phyloP scores from a whole-genome alignment of 768 basidiomycete species.

The Auriscalpium orientale region DNA sequence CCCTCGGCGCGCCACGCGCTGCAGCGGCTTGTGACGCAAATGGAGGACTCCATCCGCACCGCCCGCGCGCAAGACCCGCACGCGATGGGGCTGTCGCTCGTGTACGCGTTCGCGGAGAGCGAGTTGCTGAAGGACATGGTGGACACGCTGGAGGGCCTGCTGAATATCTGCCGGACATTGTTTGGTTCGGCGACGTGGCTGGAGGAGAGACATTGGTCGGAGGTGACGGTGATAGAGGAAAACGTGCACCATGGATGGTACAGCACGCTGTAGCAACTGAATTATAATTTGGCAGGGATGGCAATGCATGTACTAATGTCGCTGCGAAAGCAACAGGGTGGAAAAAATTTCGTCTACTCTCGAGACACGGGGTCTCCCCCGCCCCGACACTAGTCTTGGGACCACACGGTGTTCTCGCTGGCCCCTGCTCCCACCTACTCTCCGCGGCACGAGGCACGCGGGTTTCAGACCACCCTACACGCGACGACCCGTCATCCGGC shows the following conservation, averaged over 20 bases:
- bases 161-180: slow-evolving; percentile 32
- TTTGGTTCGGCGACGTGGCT: slow-evolving; percentile 41
- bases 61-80: slow-evolving; percentile 18
- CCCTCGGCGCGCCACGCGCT: slow-evolving; percentile 38
- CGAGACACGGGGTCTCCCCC: slow-evolving; percentile 9
- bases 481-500: not conserved
- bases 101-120: slow-evolving; percentile 38
- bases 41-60: slow-evolving; percentile 26
- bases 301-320: not conserved
- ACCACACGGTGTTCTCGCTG: slow-evolving; percentile 5
- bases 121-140: slow-evolving; percentile 35
- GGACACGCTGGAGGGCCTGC: slow-evolving; percentile 33
- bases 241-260: slow-evolving; percentile 22
- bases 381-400: slow-evolving; percentile 8
- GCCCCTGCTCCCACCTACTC: slow-evolving; percentile 12
- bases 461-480: slow-evolving; percentile 12
- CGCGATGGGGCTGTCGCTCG: slow-evolving; percentile 28
- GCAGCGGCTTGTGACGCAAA: slow-evolving; percentile 24
- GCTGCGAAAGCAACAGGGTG: slow-evolving; percentile 10
- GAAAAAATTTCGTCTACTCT: slow-evolving; percentile 12
- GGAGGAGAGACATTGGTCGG: slow-evolving; percentile 18
- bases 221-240: slow-evolving; percentile 15
- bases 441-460: not conserved
- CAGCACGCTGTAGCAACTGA: slow-evolving; percentile 13
- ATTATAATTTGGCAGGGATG: too few species aligned